Base-by-base conservation (phyloP, 2,329 filamentous ascomycete species). In the Achaetomium macrosporum region DNA sequence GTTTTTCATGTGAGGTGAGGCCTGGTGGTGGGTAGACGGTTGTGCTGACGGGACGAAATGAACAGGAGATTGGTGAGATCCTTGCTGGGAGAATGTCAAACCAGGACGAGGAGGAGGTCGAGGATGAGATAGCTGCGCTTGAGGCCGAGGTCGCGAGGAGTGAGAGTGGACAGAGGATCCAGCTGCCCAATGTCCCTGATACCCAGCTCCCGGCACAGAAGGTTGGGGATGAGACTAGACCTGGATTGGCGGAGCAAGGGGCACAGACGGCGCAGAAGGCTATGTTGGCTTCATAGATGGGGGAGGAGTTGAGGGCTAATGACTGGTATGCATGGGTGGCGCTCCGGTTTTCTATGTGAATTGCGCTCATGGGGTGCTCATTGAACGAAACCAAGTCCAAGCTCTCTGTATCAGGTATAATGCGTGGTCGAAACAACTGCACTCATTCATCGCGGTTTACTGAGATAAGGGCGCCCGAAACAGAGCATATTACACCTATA, bases 21-120 rank as follows among this genome's bases (percentile, higher is more conserved):
- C n/a, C 20, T 39, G 7, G n/a, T n/a, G 8, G 35, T 25, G 1
- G 13, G 12, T 5, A 12, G 19, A 10, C 7, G 7, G 30, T 15
- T 5, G 12, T 37, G 35, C 35, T 37, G 35, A 37, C 35, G 10
- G 13, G 12, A n/a, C 12, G 7, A 52, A 59, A 3, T 3, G 7
- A 52, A 59, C 64, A 95, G 88, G 92, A 99, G 75, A 81, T 99
- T 62, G 93, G 86, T 71, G 89, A 95, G 46, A 88, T 96, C 80
- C 81, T 99, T 2, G 88, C 85, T 33, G 88, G 88, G 12, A 83
- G 85, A 62, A 91, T 99, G 74, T 89, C 90, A 13, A 93, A 90
- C 65, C 87, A 95, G 64, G 93, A 99, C 70, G 93, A 99, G 69
- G 92, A 97, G 65, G 93, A 96, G 65, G 93, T 99, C 33, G 93